Evolutionary conservation across 2,329 filamentous ascomycete genomes (phyloP).

Genomic region (Alternaria brassicae): DNA sequence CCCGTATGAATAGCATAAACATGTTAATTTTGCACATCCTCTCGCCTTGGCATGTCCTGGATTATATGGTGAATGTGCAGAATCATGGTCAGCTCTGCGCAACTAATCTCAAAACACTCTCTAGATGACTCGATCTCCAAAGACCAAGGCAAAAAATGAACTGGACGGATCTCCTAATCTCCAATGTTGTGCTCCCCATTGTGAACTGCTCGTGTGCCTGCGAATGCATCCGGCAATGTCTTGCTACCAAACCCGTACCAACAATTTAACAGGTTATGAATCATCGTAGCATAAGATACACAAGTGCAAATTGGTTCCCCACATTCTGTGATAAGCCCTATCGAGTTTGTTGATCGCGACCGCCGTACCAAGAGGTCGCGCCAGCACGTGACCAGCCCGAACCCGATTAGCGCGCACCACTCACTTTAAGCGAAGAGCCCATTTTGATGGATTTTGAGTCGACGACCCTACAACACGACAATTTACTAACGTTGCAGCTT

Average conservation of each 20-base stretch:
- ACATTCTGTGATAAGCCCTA: background rate
- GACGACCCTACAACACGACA: constrained; percentile 32
- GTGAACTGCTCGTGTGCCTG: background rate
- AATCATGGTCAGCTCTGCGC: background rate
- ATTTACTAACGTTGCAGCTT: constrained; percentile 49
- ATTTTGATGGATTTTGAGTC: constrained; percentile 21
- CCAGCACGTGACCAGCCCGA: constrained; percentile 18
- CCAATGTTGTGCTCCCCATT: background rate
- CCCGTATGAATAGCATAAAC: constrained; percentile 3
- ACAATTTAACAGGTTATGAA: background rate
- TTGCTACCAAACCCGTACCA: background rate
- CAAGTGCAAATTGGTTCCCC: background rate
- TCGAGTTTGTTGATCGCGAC: background rate
- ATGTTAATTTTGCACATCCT: background rate
- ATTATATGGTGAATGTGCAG: background rate
- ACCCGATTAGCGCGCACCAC: constrained; percentile 16
- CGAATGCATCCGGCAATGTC: background rate
- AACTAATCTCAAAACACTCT: background rate
- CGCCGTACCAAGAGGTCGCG: constrained; percentile 4
- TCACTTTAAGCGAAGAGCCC: constrained; percentile 4
- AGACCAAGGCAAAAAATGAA: too few species aligned
- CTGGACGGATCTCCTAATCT: background rate
- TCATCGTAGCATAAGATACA: background rate
- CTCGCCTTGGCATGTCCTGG: background rate
- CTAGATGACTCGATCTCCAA: background rate